phyloP scores from a whole-genome alignment of 805 yeast genomes.

The Metschnikowia arizonensis region DNA sequence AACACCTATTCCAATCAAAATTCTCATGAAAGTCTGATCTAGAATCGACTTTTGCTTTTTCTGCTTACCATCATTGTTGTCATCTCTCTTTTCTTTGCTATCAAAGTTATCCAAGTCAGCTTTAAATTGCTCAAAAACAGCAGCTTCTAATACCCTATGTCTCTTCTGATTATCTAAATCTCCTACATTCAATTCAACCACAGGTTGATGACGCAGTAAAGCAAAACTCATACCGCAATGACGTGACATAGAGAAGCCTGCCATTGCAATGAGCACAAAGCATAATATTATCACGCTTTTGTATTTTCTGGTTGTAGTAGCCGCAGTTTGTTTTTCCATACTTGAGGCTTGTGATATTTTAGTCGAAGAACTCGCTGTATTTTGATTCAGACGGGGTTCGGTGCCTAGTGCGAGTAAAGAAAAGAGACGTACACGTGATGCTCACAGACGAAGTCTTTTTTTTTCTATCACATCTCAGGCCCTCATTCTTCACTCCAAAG shows the following conservation, averaged over 20 bases:
- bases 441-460: constrained; percentile 4
- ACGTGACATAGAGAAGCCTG: background rate
- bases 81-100: background rate
- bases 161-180: background rate
- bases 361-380: constrained; percentile 2
- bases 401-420: background rate
- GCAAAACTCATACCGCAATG: constrained; percentile 1
- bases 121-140: background rate
- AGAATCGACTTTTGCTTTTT: constrained; percentile 6
- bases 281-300: background rate
- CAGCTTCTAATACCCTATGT: background rate
- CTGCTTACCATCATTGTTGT: constrained; percentile 3
- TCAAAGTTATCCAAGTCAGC: background rate
- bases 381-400: constrained; percentile 1
- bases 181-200: background rate
- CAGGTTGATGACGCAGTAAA: constrained; percentile 1
- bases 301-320: background rate
- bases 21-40: constrained; percentile 24
- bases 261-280: background rate
- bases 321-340: background rate
- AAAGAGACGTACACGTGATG: background rate
- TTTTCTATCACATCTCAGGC: constrained; percentile 4
- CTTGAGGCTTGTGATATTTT: background rate
- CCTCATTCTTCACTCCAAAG: constrained; percentile 1
- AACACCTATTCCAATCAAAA: constrained; percentile 33